phyloP scores from a whole-genome alignment of 2,329 filamentous ascomycete genomes.

The Fusarium aywerte region DNA sequence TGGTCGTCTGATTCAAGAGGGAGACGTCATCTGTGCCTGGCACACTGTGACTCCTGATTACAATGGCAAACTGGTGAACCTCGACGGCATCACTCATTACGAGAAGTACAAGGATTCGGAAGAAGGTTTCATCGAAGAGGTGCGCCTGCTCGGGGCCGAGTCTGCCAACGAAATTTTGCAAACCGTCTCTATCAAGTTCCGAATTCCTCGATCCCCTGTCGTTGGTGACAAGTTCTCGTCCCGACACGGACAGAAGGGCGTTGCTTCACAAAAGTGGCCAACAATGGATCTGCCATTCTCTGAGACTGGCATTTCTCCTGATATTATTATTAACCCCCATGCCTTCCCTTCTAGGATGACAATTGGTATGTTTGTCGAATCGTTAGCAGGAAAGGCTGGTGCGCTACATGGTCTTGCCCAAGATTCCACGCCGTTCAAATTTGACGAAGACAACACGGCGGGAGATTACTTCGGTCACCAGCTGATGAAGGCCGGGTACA shows the following conservation, averaged over 20 bases:
- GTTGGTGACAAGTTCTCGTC: constrained; percentile 99
- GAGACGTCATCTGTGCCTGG: constrained; percentile 88
- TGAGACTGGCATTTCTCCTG: constrained; percentile 94
- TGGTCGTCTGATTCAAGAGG: constrained; percentile 80
- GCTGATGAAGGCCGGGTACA: constrained; percentile 93
- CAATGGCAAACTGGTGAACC: constrained; percentile 81
- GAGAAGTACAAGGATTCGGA: constrained; percentile 96
- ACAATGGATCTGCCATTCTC: constrained; percentile 94
- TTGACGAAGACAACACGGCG: constrained; percentile 90
- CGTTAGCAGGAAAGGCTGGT: constrained; percentile 92
- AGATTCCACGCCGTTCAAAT: constrained; percentile 94
- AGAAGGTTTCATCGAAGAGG: constrained; percentile 88
- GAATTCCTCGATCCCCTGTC: constrained; percentile 87
- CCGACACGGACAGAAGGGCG: constrained; percentile 97
- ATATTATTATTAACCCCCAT: constrained; percentile 99
- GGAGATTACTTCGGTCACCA: constrained; percentile 97
- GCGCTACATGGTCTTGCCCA: constrained; percentile 95
- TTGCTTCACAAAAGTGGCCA: constrained; percentile 95
- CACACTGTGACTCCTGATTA: constrained; percentile 87
- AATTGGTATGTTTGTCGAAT: constrained; percentile 98
- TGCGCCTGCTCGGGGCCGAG: constrained; percentile 89
- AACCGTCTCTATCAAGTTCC: constrained; percentile 90
- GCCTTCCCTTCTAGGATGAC: constrained; percentile 99
- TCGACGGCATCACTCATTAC: constrained; percentile 85
- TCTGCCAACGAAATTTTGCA: constrained; percentile 85